Evolutionary conservation across 2,329 filamentous ascomycete species (phyloP).

Genomic region (Ophiosphaerella herpotricha): DNA sequence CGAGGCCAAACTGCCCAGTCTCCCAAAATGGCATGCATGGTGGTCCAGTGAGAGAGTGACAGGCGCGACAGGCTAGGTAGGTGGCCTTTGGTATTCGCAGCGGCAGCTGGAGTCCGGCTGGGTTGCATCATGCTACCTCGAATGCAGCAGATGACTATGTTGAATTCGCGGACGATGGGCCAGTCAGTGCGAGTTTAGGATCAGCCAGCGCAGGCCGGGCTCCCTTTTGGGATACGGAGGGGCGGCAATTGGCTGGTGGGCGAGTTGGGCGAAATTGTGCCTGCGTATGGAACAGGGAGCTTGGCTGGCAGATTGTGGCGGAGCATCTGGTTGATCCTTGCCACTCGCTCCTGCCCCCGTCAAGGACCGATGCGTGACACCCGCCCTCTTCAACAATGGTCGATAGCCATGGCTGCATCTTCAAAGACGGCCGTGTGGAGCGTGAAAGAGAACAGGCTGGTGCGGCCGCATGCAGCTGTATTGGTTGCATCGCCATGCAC

Average conservation of each 20-base stretch:
- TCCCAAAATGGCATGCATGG: no score
- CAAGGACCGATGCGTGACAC: conserved; percentile 7
- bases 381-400: no score
- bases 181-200: conserved; percentile 2
- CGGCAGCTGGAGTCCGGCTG: background rate
- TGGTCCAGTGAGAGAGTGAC: background rate
- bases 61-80: background rate
- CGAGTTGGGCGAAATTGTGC: conserved; percentile 16
- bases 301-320: conserved; percentile 27
- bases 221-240: conserved; percentile 1
- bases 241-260: conserved; percentile 9
- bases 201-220: conserved; percentile 10
- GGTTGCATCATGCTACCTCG: background rate
- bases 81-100: background rate
- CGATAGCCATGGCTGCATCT: no score
- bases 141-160: no score
- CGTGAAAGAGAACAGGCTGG: background rate
- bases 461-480: conserved; percentile 4
- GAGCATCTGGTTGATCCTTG: conserved; percentile 20
- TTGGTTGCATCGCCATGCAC: no score
- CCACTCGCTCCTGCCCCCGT: conserved; percentile 4
- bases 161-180: background rate
- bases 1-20: background rate
- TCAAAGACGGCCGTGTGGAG: no score
- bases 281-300: conserved; percentile 12